Conservation (phyloP, 331 rosid species). For the Malus hybrid region DNA sequence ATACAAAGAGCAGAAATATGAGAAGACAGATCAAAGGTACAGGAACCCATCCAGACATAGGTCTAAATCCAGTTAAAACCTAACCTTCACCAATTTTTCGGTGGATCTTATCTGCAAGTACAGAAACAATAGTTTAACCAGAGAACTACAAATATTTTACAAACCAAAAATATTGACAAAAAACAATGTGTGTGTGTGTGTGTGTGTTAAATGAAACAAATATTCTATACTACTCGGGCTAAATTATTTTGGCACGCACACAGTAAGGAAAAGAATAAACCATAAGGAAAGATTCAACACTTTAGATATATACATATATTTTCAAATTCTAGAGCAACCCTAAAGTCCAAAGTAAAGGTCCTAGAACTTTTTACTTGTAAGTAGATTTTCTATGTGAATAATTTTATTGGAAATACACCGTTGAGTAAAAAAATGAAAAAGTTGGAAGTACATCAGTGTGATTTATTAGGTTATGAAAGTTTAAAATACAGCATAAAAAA, state of each 20-base stretch:
- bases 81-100: conserved; percentile 93
- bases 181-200: background rate
- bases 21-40: background rate
- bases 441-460: conserved; percentile 6
- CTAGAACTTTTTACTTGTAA: background rate
- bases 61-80: background rate
- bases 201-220: background rate
- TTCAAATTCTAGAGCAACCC: background rate
- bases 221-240: background rate
- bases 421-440: background rate
- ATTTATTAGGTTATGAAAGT: background rate
- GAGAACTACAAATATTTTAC: background rate
- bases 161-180: background rate
- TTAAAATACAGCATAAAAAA: background rate
- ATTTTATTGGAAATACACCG: background rate
- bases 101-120: conserved; percentile 66
- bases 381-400: background rate
- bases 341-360: background rate
- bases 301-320: background rate
- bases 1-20: background rate
- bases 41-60: background rate
- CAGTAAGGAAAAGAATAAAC: background rate
- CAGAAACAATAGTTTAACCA: background rate
- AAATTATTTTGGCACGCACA: background rate
- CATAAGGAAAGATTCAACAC: background rate